These are phyloP conservation scores for Diaporthe sp. DNA, from an alignment of 2,329 filamentous ascomycete species.

Conservation along the genomic window DNA sequence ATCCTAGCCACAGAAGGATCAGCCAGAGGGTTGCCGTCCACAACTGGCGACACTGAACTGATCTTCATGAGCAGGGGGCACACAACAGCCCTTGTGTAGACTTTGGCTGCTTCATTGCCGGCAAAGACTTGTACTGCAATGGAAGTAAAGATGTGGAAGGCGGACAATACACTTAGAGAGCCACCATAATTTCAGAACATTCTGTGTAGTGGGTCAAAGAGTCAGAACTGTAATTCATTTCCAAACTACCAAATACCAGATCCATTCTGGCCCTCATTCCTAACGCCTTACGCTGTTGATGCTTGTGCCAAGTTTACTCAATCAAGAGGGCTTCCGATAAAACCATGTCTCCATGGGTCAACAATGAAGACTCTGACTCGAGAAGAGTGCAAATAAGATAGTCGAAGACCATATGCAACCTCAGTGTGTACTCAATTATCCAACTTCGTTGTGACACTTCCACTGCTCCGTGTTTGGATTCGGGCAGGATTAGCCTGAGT, in stretches of 20 bases:
- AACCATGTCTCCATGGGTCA: not conserved
- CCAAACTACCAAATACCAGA: not conserved
- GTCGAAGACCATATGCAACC: not conserved
- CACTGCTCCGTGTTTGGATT: not conserved
- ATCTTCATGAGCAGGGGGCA: not conserved
- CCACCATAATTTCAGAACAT: not conserved
- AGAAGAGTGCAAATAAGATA: not conserved
- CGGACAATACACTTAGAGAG: not conserved
- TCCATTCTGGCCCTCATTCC: not conserved
- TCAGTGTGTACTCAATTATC: not conserved
- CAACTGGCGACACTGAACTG: not conserved
- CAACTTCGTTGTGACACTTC: not conserved
- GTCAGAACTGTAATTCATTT: not conserved
- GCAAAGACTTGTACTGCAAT: no score
- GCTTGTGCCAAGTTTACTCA: not conserved
- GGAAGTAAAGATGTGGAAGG: not conserved
- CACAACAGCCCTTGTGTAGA: no score
- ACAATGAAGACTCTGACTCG: not conserved
- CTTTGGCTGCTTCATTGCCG: not conserved
- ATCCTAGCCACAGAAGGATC: not conserved
- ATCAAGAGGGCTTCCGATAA: not conserved
- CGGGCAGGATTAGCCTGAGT: not conserved
- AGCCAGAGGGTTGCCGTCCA: not conserved
- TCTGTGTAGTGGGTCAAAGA: not conserved
- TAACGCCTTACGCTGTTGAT: constrained; percentile 22